A percentile compares a stretch with the other conserved stretches of the same genome.
Conservation (phyloP, 2,329 filamentous ascomycete genomes). For the Fusarium keratoplasticum region DNA sequence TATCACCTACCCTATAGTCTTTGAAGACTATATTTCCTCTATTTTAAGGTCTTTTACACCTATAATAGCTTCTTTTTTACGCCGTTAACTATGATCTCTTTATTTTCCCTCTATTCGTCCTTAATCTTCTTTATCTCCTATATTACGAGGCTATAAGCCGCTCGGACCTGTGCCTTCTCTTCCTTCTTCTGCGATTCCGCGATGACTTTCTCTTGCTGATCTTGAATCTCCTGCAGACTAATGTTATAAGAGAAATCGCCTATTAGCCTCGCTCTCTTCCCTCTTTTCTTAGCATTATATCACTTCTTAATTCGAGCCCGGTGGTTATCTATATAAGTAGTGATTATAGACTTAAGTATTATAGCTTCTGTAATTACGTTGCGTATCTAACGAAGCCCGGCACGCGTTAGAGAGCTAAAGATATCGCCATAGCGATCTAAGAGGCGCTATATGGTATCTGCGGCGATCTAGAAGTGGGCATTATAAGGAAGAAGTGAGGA, state of each 20-base stretch:
- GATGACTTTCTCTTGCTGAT: no score
- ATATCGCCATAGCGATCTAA: not conserved
- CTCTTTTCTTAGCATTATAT: not conserved
- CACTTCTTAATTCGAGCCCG: not conserved
- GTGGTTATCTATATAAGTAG: not conserved
- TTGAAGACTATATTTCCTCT: no score
- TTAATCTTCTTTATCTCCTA: no score
- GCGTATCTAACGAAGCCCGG: not conserved
- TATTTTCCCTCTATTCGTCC: no score
- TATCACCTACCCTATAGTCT: no score
- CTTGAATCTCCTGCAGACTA: not conserved
- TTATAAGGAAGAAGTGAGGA: not conserved
- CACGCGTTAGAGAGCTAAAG: not conserved
- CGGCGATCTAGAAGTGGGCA: not conserved
- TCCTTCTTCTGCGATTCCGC: no score
- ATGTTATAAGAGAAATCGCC: not conserved
- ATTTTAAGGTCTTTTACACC: no score
- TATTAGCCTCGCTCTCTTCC: not conserved
- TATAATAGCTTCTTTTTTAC: no score
- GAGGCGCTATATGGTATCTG: not conserved
- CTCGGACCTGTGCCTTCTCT: no score
- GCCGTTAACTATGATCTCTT: no score
- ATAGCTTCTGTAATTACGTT: not conserved
- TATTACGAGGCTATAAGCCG: no score
- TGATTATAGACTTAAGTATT: not conserved